Base-by-base conservation (phyloP, 2,329 filamentous ascomycete species). In the Penicillium glabrum region DNA sequence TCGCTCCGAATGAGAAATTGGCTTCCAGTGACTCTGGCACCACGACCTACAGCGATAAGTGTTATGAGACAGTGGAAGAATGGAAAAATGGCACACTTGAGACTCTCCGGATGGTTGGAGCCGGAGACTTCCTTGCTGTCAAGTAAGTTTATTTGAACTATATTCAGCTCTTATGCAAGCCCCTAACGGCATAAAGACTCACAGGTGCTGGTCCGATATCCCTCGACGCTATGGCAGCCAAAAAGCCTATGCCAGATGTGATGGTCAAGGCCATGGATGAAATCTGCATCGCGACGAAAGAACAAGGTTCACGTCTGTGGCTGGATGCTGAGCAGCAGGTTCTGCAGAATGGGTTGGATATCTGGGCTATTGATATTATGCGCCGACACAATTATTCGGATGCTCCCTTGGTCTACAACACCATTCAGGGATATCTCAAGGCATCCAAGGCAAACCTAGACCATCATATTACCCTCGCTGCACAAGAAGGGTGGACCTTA, bases 261-360 rank as follows among this genome's bases (percentile, higher is more conserved):
- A 46, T 66, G 24, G 51, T 37, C 3, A 56, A 67, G 23, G 76
- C 77, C 7, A 71, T 80, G 63, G 66, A 75, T 44, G 65, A 64
- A 11, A 76, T 79, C 29, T 75, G 75, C 43, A 55, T 67, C 16
- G 61, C 66, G 35, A 72, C 77, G 0, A 63, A 64, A 49, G 55
- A 62, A 9, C 70, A 73, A 56, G 70, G 70, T 21, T 73, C 70
- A 46, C 68, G 75, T 7, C 66, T 81, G 16, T 78, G 77, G 73
- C 67, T 81, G 33, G 79, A 82, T 57, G 77, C 79, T 1, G 79
- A 82, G 60, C 77, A 80, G 58, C 74, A 79, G 56, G 63, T 70
- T 5, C 64, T 80, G 5, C 79, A 82, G 61, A 62, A 62, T 3
- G 67, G 71, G 1, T 79, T 81, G 51, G 78, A 81, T 57, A 45